A percentile compares a stretch with the other conserved stretches of the same genome.
Evolutionary conservation across 1,284 basidiomycete species (phyloP).

Genomic region (Grifola frondosa): DNA sequence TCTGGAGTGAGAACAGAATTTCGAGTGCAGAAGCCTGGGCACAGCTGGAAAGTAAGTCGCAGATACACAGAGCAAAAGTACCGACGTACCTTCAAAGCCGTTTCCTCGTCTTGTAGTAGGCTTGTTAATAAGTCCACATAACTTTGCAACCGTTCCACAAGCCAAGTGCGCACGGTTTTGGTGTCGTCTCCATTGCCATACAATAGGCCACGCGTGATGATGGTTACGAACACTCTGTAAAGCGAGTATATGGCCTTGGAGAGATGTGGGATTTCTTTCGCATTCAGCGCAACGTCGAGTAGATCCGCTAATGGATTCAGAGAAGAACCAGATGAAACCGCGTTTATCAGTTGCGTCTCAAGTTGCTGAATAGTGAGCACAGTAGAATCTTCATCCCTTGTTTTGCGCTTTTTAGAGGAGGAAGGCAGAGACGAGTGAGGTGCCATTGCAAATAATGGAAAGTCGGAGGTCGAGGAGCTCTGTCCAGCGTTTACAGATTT

Average conservation of each 20-base stretch:
- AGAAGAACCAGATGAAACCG: conserved; percentile 54
- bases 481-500: no score
- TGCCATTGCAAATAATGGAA: no score
- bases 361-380: conserved; percentile 40
- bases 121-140: conserved; percentile 70
- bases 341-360: conserved; percentile 51
- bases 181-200: conserved; percentile 22
- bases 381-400: conserved; percentile 28
- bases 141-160: conserved; percentile 66
- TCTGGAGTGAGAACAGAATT: conserved; percentile 80
- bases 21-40: conserved; percentile 70
- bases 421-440: conserved; percentile 58
- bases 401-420: conserved; percentile 55
- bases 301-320: conserved; percentile 83
- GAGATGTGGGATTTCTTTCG: conserved; percentile 50
- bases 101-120: conserved; percentile 73
- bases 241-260: conserved; percentile 82
- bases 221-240: conserved; percentile 75
- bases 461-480: no score
- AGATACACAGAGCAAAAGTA: neutral
- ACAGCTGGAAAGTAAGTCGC: conserved; percentile 6
- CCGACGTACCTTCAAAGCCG: conserved; percentile 52
- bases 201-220: conserved; percentile 64
- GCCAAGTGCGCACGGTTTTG: conserved; percentile 73
- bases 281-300: conserved; percentile 50